These are phyloP conservation scores for Przewalskia tangutica DNA, from an alignment of 257 asterid genomes.

Conservation along the genomic window DNA sequence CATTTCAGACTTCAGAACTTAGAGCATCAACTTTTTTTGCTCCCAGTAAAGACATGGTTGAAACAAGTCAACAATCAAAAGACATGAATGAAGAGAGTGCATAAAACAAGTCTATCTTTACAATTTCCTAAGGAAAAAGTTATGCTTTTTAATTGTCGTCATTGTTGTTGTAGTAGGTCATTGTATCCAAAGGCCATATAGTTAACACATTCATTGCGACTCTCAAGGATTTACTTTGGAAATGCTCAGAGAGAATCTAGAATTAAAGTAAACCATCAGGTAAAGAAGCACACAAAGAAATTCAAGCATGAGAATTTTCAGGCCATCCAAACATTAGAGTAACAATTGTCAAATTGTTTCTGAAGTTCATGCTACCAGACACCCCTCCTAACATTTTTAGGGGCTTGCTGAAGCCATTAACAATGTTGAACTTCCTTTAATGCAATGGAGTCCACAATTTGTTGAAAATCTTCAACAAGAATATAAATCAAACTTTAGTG, in stretches of 20 bases:
- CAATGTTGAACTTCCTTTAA: neutral
- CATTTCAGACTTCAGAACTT: neutral
- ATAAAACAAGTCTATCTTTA: neutral
- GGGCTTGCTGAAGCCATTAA: neutral
- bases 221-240: neutral
- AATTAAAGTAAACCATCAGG: neutral
- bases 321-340: neutral
- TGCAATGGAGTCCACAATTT: neutral
- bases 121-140: neutral
- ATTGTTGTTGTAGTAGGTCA: neutral
- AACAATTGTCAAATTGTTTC: neutral
- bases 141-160: neutral
- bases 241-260: neutral
- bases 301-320: neutral
- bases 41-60: neutral
- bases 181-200: neutral
- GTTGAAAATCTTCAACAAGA: neutral
- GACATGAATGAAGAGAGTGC: neutral
- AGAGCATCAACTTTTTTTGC: neutral
- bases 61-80: neutral
- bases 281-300: neutral
- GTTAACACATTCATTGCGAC: neutral
- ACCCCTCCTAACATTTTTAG: neutral
- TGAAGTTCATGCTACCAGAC: neutral
- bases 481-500: neutral